These are phyloP conservation scores for Trifolium subterraneum DNA, from an alignment of 306 rosid species.

Conservation along the genomic window DNA sequence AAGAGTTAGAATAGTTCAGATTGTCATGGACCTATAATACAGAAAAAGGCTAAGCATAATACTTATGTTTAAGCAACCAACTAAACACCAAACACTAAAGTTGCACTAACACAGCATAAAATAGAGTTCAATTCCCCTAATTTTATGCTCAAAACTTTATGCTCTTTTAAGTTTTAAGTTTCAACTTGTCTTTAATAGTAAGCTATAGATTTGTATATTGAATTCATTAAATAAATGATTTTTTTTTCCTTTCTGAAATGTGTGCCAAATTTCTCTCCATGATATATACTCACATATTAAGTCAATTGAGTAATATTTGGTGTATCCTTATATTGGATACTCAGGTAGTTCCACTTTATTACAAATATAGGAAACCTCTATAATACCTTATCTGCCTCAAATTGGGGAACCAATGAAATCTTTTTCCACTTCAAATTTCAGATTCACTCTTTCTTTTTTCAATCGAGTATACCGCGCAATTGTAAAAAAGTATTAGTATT, in stretches of 20 bases:
- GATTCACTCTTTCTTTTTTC: too few species aligned
- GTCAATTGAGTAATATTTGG: background rate
- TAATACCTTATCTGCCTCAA: background rate
- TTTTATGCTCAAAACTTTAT: background rate
- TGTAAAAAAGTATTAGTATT: too few species aligned
- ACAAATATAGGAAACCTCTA: background rate
- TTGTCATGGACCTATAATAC: too few species aligned
- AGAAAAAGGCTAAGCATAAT: background rate
- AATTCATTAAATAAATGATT: too few species aligned
- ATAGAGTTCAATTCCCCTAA: background rate
- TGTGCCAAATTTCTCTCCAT: background rate
- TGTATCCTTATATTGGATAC: background rate
- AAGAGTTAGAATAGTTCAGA: too few species aligned
- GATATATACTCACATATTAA: background rate
- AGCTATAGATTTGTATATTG: background rate
- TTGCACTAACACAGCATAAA: background rate
- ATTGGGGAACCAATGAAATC: conserved; percentile 5
- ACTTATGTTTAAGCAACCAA: background rate
- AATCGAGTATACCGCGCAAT: too few species aligned
- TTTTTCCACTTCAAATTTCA: background rate
- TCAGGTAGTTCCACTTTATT: background rate
- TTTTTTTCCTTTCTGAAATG: background rate
- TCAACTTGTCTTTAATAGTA: background rate
- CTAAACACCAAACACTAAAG: background rate
- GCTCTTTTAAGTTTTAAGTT: background rate